Conservation (phyloP, 257 asterid species). For the Cordia subcordata region DNA sequence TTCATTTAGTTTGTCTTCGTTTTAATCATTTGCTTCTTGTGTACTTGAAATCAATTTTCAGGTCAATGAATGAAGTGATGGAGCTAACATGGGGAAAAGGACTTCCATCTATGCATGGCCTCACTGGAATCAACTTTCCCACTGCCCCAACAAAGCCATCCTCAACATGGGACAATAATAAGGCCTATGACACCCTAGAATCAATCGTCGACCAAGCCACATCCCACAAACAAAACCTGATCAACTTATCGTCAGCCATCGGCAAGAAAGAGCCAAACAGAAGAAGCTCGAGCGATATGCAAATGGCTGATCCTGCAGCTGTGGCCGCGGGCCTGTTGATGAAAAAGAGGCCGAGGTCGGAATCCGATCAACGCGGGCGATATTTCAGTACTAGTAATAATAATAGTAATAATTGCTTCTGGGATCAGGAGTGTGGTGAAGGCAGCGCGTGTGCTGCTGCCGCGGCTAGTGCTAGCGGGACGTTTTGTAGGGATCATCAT, state of each 20-base stretch:
- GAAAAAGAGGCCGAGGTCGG: constrained; percentile 35
- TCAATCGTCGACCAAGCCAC: constrained; percentile 57
- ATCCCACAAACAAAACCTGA: constrained; percentile 3
- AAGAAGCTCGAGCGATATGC: not conserved
- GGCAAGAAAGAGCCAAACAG: too few species aligned
- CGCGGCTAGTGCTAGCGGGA: constrained; percentile 34
- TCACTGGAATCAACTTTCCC: not conserved
- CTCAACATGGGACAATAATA: constrained; percentile 16
- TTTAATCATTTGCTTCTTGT: too few species aligned
- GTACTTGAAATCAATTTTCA: constrained; percentile 11
- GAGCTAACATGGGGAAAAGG: constrained; percentile 70
- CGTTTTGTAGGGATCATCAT: too few species aligned
- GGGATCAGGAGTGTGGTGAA: not conserved
- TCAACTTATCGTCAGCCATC: too few species aligned
- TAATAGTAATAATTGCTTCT: too few species aligned
- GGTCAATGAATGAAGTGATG: constrained; percentile 39
- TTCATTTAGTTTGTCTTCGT: too few species aligned
- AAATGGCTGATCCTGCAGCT: constrained; percentile 4
- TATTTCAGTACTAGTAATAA: not conserved
- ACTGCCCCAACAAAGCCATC: not conserved
- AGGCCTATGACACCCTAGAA: constrained; percentile 42
- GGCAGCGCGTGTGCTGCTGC: constrained; percentile 46
- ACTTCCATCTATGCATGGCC: constrained; percentile 35
- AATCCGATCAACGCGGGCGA: constrained; percentile 20
- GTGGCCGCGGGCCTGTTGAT: not conserved